Evolutionary conservation across 208 protist genomes (phyloP).

Genomic region (Trypanosoma congolense): DNA sequence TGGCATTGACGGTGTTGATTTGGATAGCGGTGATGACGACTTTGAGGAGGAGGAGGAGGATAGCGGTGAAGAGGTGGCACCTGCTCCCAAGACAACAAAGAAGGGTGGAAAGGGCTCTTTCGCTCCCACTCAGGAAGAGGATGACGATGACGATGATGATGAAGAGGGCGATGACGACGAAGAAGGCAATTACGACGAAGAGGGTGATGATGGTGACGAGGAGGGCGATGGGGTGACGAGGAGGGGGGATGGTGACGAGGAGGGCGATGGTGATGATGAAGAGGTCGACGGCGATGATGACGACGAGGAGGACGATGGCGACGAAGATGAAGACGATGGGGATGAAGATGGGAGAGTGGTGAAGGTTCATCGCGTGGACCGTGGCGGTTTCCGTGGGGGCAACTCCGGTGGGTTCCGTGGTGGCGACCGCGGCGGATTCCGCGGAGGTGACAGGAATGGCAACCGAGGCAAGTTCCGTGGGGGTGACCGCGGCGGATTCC

Average conservation of each 20-base stretch:
- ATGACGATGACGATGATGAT: conserved; percentile 58
- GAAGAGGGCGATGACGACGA: conserved; percentile 36
- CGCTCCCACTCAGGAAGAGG: conserved; percentile 1
- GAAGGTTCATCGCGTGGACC: conserved; percentile 79
- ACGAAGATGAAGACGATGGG: conserved; percentile 44
- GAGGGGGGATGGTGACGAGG: conserved; percentile 16
- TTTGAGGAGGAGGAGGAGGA: conserved; percentile 37
- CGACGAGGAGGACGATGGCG: conserved; percentile 33
- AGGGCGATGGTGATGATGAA: conserved; percentile 17
- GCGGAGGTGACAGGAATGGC: conserved; percentile 59
- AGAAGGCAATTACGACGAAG: conserved; percentile 25
- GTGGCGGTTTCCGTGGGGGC: conserved; percentile 29
- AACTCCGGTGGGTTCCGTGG: conserved; percentile 42
- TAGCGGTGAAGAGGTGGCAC: too few species aligned
- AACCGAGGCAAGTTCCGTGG: conserved; percentile 46
- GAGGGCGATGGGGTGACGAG: conserved; percentile 15
- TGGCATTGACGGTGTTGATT: conserved; percentile 46
- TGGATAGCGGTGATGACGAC: conserved; percentile 35
- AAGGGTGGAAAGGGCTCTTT: neutral
- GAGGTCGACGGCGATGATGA: conserved; percentile 13
- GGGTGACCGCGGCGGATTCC: conserved; percentile 39
- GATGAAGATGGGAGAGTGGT: conserved; percentile 39
- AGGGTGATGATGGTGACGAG: conserved; percentile 13
- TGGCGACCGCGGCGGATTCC: conserved; percentile 9
- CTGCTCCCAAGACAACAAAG: too few species aligned